phyloP scores from a whole-genome alignment of 2,329 filamentous ascomycete genomes.

The Colletotrichum sp. region DNA sequence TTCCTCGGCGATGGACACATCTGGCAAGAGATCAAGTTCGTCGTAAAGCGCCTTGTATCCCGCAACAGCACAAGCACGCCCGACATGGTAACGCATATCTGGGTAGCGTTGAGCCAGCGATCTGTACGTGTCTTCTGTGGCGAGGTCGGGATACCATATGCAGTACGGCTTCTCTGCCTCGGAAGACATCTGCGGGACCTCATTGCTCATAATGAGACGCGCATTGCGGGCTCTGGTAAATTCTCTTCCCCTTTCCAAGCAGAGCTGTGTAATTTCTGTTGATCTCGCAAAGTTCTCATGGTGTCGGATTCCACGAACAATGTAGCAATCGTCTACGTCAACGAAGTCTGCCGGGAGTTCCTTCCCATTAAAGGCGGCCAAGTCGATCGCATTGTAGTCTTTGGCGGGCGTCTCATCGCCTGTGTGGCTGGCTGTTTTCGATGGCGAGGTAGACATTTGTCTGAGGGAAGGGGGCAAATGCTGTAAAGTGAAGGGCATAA shows the following conservation, averaged over 20 bases:
- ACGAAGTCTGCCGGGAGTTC: background rate
- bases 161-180: conserved; percentile 39
- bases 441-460: background rate
- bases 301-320: background rate
- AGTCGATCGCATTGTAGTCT: background rate
- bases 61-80: conserved; percentile 42
- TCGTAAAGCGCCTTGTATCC: conserved; percentile 38
- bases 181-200: conserved; percentile 29
- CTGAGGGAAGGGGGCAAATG: fast-evolving
- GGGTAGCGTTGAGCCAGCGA: conserved; percentile 34
- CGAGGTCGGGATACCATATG: conserved; percentile 43
- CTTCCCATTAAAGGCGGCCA: background rate
- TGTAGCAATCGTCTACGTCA: background rate
- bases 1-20: conserved; percentile 44
- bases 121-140: conserved; percentile 39
- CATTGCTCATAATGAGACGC: conserved; percentile 39
- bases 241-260: background rate
- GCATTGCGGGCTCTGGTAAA: too few relatives aligned
- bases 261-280: background rate
- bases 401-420: background rate
- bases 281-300: background rate
- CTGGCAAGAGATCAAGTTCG: conserved; percentile 41
- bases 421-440: background rate
- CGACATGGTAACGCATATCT: conserved; percentile 40
- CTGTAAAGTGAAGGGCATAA: background rate